These are phyloP conservation scores for Dryadomyces quercus-mongolicae DNA, from an alignment of 2,329 filamentous ascomycete genomes.

Conservation along the genomic window DNA sequence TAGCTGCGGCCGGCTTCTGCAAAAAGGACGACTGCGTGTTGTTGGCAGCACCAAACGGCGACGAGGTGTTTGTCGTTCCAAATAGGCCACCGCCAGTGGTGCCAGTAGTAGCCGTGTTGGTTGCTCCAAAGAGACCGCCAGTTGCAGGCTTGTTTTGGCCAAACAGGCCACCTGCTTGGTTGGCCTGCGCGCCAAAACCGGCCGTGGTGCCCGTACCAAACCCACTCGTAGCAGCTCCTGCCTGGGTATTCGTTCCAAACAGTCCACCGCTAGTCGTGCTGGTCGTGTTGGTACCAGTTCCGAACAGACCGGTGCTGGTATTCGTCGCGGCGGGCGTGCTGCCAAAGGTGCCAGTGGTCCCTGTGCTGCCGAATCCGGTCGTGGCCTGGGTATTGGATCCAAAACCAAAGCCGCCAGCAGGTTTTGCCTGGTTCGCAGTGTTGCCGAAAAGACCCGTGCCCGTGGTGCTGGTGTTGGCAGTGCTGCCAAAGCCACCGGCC, in stretches of 20 bases:
- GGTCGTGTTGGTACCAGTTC: conserved; percentile 15
- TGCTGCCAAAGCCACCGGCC: conserved; percentile 26
- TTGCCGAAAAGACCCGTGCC: conserved; percentile 32
- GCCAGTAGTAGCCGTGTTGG: background rate
- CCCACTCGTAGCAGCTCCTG: conserved; percentile 7
- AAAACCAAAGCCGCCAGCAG: conserved; percentile 7
- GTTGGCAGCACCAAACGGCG: conserved; percentile 4
- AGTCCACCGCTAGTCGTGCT: conserved; percentile 12
- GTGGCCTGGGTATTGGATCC: conserved; percentile 1
- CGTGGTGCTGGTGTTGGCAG: conserved; percentile 18
- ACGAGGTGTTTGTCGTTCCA: conserved; percentile 1
- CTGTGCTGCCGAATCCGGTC: conserved; percentile 29
- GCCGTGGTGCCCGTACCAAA: conserved; percentile 8
- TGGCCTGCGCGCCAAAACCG: conserved; percentile 16
- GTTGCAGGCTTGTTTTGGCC: conserved; percentile 17
- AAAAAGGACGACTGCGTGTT: conserved; percentile 20
- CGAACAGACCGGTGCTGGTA: conserved; percentile 20
- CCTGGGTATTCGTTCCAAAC: conserved; percentile 18
- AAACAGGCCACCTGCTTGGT: conserved; percentile 17
- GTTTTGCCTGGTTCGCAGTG: conserved; percentile 15
- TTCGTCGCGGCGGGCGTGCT: background rate
- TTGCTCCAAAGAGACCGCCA: conserved; percentile 13
- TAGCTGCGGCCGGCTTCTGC: conserved; percentile 23
- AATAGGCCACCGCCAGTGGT: conserved; percentile 7
- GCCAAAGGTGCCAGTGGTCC: conserved; percentile 18